Evolutionary conservation across 2,329 filamentous ascomycete species (phyloP), one percentile per base, ranked within the genome.

Genomic region (Fusarium verticillioides): DNA sequence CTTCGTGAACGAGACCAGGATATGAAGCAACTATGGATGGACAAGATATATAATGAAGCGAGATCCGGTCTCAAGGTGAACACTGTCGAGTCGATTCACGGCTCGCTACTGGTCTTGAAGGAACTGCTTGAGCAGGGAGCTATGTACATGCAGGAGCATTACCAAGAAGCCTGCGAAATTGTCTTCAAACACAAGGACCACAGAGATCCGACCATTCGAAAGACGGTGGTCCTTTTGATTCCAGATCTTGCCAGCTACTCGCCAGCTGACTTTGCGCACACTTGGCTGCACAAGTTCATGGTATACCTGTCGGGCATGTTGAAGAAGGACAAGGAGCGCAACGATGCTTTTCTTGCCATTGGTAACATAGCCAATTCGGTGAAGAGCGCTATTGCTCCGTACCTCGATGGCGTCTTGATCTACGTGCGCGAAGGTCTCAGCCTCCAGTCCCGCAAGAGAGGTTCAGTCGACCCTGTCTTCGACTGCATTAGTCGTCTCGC

Each of bases 91-190:
- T 93, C 91, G 67, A 92, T 97, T 46, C 97, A 99, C 80, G 96
- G 94, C n/a, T 98, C 96, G 4, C 87, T 99, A 44, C 87, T 99
- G 26, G 95, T 97, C 3, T 88, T 98, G 78, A 97, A 96, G 81
- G 96, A 98, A 83, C 88, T 99, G 53, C 90, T 99, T 23, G 90
- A 96, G 72, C 96, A 97, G 81, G 96, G 96, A 60, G 95, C 95
- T 77, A 99, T 99, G 96, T 99, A 97, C 82, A 98, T 99, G 96
- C 95, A 97, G 78, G 94, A 95, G 43, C 91, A 95, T 79, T 99
- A 98, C 82, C 90, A 92, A 66, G 94, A 97, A 76, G 92, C 94
- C 16, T 98, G 96, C 81, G 96, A 99, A 71, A 95, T 96, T 72
- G 94, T 98, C 40, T 91, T 96, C 74, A 93, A 93, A 70, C 94